These are phyloP conservation scores for Kodamaea fungicola DNA, from an alignment of 1,139 yeast species.

Conservation along the genomic window DNA sequence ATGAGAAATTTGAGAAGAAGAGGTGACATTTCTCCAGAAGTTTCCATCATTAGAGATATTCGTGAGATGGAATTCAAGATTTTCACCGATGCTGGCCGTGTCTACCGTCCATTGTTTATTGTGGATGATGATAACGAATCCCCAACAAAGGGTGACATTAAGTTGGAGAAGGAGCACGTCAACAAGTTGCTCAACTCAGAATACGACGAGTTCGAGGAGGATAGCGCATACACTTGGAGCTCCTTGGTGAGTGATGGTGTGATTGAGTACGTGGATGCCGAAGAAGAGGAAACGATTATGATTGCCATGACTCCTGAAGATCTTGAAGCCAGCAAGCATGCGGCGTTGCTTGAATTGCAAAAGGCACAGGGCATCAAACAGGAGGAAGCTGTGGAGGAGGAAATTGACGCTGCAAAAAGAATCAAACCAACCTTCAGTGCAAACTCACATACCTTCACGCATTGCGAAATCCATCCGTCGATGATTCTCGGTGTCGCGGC, in stretches of 20 bases:
- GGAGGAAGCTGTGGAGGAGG: conserved; percentile 39
- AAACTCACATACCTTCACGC: conserved; percentile 86
- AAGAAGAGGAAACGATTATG: conserved; percentile 96
- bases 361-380: conserved; percentile 24
- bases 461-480: conserved; percentile 98
- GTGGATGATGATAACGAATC: conserved; percentile 83
- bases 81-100: conserved; percentile 98
- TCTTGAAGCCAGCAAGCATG: conserved; percentile 58
- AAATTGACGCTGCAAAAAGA: conserved; percentile 78
- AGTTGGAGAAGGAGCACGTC: conserved; percentile 80
- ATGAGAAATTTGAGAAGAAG: conserved; percentile 90
- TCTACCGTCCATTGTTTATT: conserved; percentile 88
- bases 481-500: conserved; percentile 99
- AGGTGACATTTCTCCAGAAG: conserved; percentile 95
- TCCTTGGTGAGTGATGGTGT: conserved; percentile 81
- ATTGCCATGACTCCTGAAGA: conserved; percentile 99
- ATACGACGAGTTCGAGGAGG: conserved; percentile 56
- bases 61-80: conserved; percentile 94
- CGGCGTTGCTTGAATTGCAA: conserved; percentile 46
- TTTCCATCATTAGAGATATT: conserved; percentile 92
- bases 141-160: conserved; percentile 73
- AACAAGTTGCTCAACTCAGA: conserved; percentile 66
- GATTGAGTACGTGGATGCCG: conserved; percentile 94
- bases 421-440: conserved; percentile 67
- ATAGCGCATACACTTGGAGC: conserved; percentile 73